Base-by-base conservation (phyloP, 2,329 filamentous ascomycete genomes). In the Diaporthe citrichinensis region DNA sequence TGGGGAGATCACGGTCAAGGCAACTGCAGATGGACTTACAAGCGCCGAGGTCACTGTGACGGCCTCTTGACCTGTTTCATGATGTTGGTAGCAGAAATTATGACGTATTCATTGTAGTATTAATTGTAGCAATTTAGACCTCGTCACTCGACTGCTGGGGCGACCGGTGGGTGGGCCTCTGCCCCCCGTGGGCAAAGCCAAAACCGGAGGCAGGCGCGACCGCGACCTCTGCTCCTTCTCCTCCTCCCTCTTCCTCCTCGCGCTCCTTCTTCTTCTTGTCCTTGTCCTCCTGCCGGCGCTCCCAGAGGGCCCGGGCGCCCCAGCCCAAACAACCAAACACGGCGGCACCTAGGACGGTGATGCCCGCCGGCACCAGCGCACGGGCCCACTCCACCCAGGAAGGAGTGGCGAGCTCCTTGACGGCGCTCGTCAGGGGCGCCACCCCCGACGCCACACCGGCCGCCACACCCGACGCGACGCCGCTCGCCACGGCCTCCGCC, bases 1-100 rank as follows among this genome's bases (percentile, higher is more conserved):
- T 41, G 65, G 65, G 14, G 49, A 55, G 1, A 39, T 69, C 49
- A 69, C 65, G 49, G 65, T 69, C 65, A 69, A 55, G 65, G 65
- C 65, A 15, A 31, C 23, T 10, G 65, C 49, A 2, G 65, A 41
- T 23, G 65, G 65, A 9, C 49, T 69, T 8, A 6, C 15, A 31
- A 49, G 2, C 1, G 34, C 65, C 8, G 65, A 69, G 34, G 65
- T 69, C 49, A 23, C 6, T 41, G 65, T 69, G 9, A 55, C 65
- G 15, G 46, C 46, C 8, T 68, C 62, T 4, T 68, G 7, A 68
- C n/a, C n/a, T n/a, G n/a, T n/a, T n/a, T n/a, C n/a, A n/a, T n/a
- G n/a, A n/a, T n/a, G n/a, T n/a, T n/a, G n/a, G n/a, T n/a, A n/a
- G n/a, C n/a, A n/a, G n/a, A n/a, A n/a, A n/a, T n/a, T n/a, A n/a